Evolutionary conservation across 2,329 filamentous ascomycete genomes (phyloP), one percentile per base, ranked within the genome.

Genomic region (Camillea tinctor): DNA sequence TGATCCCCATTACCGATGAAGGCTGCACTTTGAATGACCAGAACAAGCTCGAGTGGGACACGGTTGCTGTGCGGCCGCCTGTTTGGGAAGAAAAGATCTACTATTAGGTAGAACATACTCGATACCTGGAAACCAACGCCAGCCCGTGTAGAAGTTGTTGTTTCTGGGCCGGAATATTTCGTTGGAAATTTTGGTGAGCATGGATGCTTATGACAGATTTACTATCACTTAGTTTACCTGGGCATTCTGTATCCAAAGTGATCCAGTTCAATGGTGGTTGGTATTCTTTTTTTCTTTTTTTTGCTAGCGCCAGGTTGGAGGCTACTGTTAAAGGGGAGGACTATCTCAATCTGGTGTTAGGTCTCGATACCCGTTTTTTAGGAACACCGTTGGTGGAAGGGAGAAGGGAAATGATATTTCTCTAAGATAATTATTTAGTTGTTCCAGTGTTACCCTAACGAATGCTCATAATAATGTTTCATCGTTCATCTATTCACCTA

Each of bases 1-100:
- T 91, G 30, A 90, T 92, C 26, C 85, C 88, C 1, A 94, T 96
- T 64, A 93, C 90, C 0, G 92, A 97, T 66, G 89, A 92, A 66
- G 89, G 88, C 19, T 89, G 89, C 51, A 82, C 77, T 54, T 76
- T 94, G 55, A 82, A 90, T 68, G 89, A 90, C 67, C 90, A 92
- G 77, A 88, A 88, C 73, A 73, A 72, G 60, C 55, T 74, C 24
- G 68, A 72, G 44, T 74, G 72, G 72, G 72, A 74, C 23, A 72
- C 71, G 5, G 71, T 73, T 55, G 54, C 66, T 3, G 72, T 72
- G 30, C 69, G 72, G 5, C 72, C 72, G 7, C 72, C 72, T 1
- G 63, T 74, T 5, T 74, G 72, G 72, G 72, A 74, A 60, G 72
- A 74, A 63, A 74, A 73, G 61, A 64, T 74, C 22, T 71, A 73